Conservation (phyloP, 768 basidiomycete species). For the Hortiboletus flavorubellus region DNA sequence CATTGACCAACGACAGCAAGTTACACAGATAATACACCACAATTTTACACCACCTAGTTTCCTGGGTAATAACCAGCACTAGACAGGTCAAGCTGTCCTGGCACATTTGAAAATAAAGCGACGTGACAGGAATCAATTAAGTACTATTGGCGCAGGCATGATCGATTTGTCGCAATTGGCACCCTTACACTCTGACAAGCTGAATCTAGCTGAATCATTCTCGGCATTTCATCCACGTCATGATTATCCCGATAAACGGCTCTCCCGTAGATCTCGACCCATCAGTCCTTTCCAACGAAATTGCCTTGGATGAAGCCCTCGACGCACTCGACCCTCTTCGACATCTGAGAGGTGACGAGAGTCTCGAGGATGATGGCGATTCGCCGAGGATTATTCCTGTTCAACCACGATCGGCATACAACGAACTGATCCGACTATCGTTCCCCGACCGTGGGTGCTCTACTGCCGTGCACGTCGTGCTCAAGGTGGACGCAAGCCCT, state of each 20-base stretch:
- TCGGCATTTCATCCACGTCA: conserved; percentile 3
- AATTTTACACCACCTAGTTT: too few relatives aligned
- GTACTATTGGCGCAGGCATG: not conserved
- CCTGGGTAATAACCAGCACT: not conserved
- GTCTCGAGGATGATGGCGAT: conserved; percentile 21
- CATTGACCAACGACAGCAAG: too few relatives aligned
- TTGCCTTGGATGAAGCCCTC: conserved; percentile 52
- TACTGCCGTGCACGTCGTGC: conserved; percentile 30
- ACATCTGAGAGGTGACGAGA: conserved; percentile 48
- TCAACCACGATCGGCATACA: conserved; percentile 49
- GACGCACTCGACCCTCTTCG: conserved; percentile 58
- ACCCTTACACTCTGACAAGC: not conserved
- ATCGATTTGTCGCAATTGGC: not conserved
- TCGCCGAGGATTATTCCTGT: conserved; percentile 43
- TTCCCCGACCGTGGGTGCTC: conserved; percentile 21
- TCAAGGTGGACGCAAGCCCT: conserved; percentile 74
- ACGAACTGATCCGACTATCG: conserved; percentile 46
- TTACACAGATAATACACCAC: too few relatives aligned
- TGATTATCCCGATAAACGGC: not conserved
- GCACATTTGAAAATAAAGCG: not conserved
- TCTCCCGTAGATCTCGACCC: conserved; percentile 4
- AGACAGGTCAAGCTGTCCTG: not conserved
- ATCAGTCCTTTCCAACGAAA: conserved; percentile 24
- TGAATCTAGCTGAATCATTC: not conserved
- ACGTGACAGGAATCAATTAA: not conserved